A percentile compares a stretch with the other conserved stretches of the same genome.
phyloP scores from a whole-genome alignment of 2,329 filamentous ascomycete species.

The Cryphonectria naterciae region DNA sequence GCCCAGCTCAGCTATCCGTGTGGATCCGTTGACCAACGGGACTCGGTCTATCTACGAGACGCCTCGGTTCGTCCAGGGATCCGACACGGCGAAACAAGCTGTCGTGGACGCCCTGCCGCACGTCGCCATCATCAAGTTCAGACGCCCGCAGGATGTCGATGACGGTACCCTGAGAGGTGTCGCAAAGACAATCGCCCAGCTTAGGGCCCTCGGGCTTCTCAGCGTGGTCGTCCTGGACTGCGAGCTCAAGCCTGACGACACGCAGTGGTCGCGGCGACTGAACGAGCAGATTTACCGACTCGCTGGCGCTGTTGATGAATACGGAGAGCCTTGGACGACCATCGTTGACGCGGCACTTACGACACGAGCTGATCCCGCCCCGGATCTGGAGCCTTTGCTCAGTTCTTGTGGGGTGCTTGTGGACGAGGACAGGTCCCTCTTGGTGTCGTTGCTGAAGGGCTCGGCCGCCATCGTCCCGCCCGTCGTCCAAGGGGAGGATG shows the following conservation, averaged over 20 bases:
- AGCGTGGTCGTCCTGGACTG: slow-evolving; percentile 85
- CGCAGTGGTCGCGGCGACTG: slow-evolving; percentile 39
- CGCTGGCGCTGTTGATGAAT: slow-evolving; percentile 72
- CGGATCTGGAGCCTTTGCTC: slow-evolving; percentile 30
- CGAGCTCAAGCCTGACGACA: slow-evolving; percentile 44
- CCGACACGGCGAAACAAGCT: slow-evolving; percentile 32
- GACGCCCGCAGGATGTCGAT: slow-evolving; percentile 71
- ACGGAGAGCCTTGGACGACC: slow-evolving; percentile 69
- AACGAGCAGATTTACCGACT: slow-evolving; percentile 72
- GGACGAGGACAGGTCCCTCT: slow-evolving; percentile 57
- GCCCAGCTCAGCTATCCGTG: slow-evolving; percentile 30
- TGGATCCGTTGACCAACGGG: slow-evolving; percentile 31
- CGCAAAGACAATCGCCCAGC: slow-evolving; percentile 80
- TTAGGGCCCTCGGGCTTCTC: slow-evolving; percentile 78
- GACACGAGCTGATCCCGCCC: slow-evolving; percentile 37
- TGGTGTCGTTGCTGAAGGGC: slow-evolving; percentile 68
- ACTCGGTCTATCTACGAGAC: slow-evolving; percentile 38
- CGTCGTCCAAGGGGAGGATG: slow-evolving; percentile 24
- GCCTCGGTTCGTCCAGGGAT: slow-evolving; percentile 44
- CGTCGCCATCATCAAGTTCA: slow-evolving; percentile 84
- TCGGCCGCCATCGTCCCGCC: slow-evolving; percentile 70
- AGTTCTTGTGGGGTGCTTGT: slow-evolving; percentile 44
- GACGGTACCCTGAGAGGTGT: slow-evolving; percentile 73
- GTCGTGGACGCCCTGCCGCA: slow-evolving; percentile 57
- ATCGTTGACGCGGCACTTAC: slow-evolving; percentile 64